These are phyloP conservation scores for Solanum pinnatisectum DNA, from an alignment of 257 asterid species.

Conservation along the genomic window DNA sequence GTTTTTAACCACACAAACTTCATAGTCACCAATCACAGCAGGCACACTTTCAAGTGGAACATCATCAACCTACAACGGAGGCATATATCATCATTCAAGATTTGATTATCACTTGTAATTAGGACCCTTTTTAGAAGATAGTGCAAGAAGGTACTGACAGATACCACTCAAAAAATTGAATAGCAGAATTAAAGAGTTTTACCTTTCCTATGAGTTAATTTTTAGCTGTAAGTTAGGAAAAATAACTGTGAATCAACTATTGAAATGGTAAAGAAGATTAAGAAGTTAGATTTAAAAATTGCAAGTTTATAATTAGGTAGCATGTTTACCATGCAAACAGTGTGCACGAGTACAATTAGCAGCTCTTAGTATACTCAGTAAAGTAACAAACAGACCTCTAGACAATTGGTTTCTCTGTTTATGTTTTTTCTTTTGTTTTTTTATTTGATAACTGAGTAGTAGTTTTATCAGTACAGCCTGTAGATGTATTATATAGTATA, in stretches of 20 bases:
- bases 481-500: too few species aligned
- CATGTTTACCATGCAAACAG: not conserved
- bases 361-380: not conserved
- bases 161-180: not conserved
- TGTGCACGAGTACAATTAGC: not conserved
- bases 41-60: conserved; percentile 56
- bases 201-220: not conserved
- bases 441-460: not conserved
- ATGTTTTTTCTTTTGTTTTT: not conserved
- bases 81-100: not conserved
- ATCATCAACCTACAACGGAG: conserved; percentile 57
- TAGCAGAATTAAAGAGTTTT: not conserved
- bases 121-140: not conserved
- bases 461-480: not conserved
- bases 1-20: conserved; percentile 64
- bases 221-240: not conserved
- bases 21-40: conserved; percentile 58
- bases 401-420: not conserved
- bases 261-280: not conserved
- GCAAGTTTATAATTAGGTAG: not conserved
- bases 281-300: not conserved
- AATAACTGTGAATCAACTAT: not conserved
- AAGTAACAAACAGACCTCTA: not conserved
- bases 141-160: not conserved
- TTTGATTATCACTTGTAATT: not conserved